Evolutionary conservation across 148 eudicot species (phyloP).

Genomic region (Nyssa sinensis): DNA sequence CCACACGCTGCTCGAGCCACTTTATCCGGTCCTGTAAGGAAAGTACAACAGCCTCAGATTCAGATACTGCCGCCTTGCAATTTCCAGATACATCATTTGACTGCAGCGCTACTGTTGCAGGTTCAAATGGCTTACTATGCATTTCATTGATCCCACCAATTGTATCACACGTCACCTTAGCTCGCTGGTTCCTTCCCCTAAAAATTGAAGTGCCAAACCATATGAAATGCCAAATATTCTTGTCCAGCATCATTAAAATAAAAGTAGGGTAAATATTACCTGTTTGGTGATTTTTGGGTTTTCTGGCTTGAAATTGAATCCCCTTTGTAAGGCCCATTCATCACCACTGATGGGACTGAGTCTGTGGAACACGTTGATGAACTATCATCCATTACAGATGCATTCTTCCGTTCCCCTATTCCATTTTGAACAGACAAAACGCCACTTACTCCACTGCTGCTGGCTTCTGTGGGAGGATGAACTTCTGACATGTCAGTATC

Average conservation of each 20-base stretch:
- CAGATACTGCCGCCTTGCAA: slow-evolving; percentile 36
- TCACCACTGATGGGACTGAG: slow-evolving; percentile 56
- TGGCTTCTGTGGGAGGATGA: slow-evolving; percentile 54
- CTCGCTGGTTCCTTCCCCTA: slow-evolving; percentile 60
- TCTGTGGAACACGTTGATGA: slow-evolving; percentile 87
- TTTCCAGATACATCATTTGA: slow-evolving; percentile 39
- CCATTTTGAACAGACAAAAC: slow-evolving; percentile 59
- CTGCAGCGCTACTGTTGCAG: slow-evolving; percentile 27
- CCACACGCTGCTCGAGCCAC: slow-evolving; percentile 48
- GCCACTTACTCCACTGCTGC: slow-evolving; percentile 45
- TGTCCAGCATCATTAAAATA: neutral
- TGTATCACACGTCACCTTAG: slow-evolving; percentile 38
- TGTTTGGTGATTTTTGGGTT: slow-evolving; percentile 53
- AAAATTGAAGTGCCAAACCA: slow-evolving; percentile 20
- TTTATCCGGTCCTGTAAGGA: slow-evolving; percentile 48
- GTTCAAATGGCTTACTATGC: slow-evolving; percentile 38
- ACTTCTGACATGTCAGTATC: slow-evolving; percentile 70
- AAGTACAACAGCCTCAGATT: slow-evolving; percentile 37
- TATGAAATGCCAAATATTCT: neutral
- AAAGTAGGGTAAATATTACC: slow-evolving; percentile 27
- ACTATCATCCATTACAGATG: slow-evolving; percentile 66
- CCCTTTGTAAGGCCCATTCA: slow-evolving; percentile 49
- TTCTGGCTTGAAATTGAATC: slow-evolving; percentile 42
- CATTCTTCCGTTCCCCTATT: slow-evolving; percentile 40
- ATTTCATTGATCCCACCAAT: slow-evolving; percentile 41